Evolutionary conservation across 73 alveolate genomes (phyloP).

Genomic region (Durusdinium trenchii): DNA sequence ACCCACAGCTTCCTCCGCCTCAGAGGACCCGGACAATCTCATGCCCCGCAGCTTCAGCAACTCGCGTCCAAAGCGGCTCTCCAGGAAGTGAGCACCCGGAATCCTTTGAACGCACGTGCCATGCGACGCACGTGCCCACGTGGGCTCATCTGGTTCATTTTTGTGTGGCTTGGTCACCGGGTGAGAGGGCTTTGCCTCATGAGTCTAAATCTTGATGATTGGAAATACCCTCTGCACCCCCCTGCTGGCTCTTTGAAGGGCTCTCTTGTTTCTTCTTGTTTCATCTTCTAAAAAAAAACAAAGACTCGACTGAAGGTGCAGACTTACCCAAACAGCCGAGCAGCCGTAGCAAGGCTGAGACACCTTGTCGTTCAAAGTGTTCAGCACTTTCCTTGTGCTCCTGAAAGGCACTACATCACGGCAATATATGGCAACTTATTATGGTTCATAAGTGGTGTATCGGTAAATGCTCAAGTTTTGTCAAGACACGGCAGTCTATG

Average conservation of each 20-base stretch:
- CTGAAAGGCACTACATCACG: too few species aligned
- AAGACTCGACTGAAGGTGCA: not conserved
- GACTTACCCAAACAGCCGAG: too few species aligned
- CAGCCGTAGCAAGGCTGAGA: constrained; percentile 31
- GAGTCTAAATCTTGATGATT: too few species aligned
- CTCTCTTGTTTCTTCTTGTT: too few species aligned
- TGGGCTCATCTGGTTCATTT: not conserved
- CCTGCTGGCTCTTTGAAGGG: too few species aligned
- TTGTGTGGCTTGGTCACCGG: not conserved
- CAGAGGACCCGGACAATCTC: not conserved
- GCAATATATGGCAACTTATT: too few species aligned
- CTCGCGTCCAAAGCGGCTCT: constrained; percentile 33
- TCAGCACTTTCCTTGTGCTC: constrained; percentile 49
- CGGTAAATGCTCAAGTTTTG: not conserved
- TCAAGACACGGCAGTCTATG: not conserved
- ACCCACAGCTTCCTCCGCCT: not conserved
- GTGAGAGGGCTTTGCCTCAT: not conserved
- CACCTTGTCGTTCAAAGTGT: constrained; percentile 69
- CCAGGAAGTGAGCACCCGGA: constrained; percentile 35
- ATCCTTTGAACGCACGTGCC: not conserved
- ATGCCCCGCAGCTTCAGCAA: constrained; percentile 14
- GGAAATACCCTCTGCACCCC: too few species aligned
- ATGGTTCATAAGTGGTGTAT: too few species aligned
- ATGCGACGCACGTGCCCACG: not conserved
- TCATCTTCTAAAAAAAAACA: too few species aligned